Evolutionary conservation across 768 basidiomycete genomes (phyloP), one percentile per base, ranked within the genome.

Genomic region (Tylopilus balloui): DNA sequence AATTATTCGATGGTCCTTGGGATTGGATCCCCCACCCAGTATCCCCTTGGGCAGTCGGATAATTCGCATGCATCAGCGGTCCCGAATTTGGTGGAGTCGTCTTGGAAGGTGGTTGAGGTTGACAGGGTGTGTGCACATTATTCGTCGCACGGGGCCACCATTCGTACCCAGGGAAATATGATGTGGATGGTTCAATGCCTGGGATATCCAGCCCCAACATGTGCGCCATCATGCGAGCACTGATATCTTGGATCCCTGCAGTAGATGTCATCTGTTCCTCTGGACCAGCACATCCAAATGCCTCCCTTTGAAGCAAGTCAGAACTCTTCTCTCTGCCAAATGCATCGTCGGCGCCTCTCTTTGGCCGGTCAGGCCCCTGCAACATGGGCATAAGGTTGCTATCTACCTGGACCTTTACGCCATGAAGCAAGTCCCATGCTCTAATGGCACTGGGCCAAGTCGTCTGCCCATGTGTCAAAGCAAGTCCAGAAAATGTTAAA

Each of bases 361-460:
- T 85, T 42, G 73, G 72, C 51, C 80, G 71, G 23, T 77, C 76
- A 19, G 66, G 63, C 21, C 66, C 64, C 41, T 67, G 66, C 38
- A 71, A 55, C 45, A 72, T 69, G 45, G 68, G 69, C 31, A 67
- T 53, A 40, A 68, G 47, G 45, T 71, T 60, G 47, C 67, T 66
- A 48, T 78, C 71, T 12, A 78, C 69, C 24, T 78, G 77, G 27
- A 85, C 71, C 58, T 81, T 79, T 31, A 79, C 83, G 10, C 85
- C 84, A 60, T 82, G 78, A 43, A 88, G 67, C 24, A 88, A 69
- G 36, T 84, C 81, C 69, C 78, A 80, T 37, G 81, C 79, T 29
- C 84, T 78, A 15, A 74, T 70, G 19, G 85, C 84, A 58, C 79
- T 84, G 2, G 86, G 84, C 86, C 86, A 88, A 24, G 82, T 75